Base-by-base conservation (phyloP, 352 stramenopile genomes). In the Phytophthora capsici region DNA sequence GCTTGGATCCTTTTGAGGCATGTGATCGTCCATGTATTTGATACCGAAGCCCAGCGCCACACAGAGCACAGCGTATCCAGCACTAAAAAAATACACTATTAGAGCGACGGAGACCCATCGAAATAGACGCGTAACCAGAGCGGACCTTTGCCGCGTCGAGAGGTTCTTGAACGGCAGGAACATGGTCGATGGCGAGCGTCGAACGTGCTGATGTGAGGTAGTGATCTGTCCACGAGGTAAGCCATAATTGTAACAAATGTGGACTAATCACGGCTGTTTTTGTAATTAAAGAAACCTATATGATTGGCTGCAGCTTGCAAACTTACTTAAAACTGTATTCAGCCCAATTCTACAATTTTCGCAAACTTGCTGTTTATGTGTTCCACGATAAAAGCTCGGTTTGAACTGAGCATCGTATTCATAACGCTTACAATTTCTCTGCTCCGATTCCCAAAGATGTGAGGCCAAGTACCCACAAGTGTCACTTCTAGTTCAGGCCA, bases 1-100 rank as follows among this genome's bases (percentile, higher is more conserved):
- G 40, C 68, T 66, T 40, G 70, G 58, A 47, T 86, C 69, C 16
- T 37, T 48, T 43, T 80, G 69, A 5, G 80, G 81, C 66, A 73
- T 85, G 54, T 86, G 77, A 36, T 82, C 71, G 57, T 93, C 82
- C 66, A 93, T 64, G 59, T 82, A 91, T 62, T 89, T 86, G 69
- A 91, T 91, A 14, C 80, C 80, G 20, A 66, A 65, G 12, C 84
- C 82, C 43, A 93, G 56, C 36, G 56, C 80, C 8, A 91, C 60
- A 49, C 84, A 93, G 46, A 93, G 59, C 51, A 76, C 78, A 32
- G 66, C 81, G 67, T 91, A 93, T 3, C 62, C 84, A 13, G 67
- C 80, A 16, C 84, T 92, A 49, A 30, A 38, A 49, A 40, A 58
- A 6, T 14, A 34, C 28, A 14, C 47, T 14, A 4, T 41, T 6